Base-by-base conservation (phyloP, 805 yeast species). In the Komagataella mondaviorum region DNA sequence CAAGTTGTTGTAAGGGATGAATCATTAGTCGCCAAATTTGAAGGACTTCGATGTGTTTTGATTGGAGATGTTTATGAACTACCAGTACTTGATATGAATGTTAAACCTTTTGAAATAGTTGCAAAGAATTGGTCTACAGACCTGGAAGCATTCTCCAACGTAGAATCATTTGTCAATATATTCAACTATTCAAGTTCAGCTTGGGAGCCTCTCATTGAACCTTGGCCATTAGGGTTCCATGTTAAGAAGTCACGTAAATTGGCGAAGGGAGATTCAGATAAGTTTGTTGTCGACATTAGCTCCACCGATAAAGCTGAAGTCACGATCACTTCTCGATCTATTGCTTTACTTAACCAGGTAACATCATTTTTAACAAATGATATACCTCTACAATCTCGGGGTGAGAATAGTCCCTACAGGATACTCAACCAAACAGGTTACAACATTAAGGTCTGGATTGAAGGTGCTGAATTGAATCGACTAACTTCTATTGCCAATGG, bases 121-220 rank as follows among this genome's bases (percentile, higher is more conserved):
- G 90, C 88, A 0, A 75, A 76, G 51, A 86, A 90, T 59, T 90
- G 97, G 97, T 84, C 96, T 0, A 81, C 90, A 1, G 90, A 86
- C 54, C 64, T 90, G 51, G 82, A 81, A 57, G 85, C 88, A 1
- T 81, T 80, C 52, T 72, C 84, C 0, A 76, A 77, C 23, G 64
- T 89, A 43, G 85, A 80, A 54, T 73, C 88, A 0, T 77, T 70
- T 54, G 76, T 85, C 7, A 89, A 88, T 63, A 78, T 88, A 18
- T 90, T 85, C 71, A 89, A 89, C 63, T 90, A 90, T 63, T 78
- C 96, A 0, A 80, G 85, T 55, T 89, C 96, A 3, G 77, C 88
- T 0, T 90, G 99, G 98, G 98, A 93, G 60, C 97, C 99, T 0
- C 69, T 93, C 48, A 64, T 93, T 49, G 99, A 93, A 60, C 83